Conservation (phyloP, 2,329 filamentous ascomycete species). For the Fusarium xylarioides region DNA sequence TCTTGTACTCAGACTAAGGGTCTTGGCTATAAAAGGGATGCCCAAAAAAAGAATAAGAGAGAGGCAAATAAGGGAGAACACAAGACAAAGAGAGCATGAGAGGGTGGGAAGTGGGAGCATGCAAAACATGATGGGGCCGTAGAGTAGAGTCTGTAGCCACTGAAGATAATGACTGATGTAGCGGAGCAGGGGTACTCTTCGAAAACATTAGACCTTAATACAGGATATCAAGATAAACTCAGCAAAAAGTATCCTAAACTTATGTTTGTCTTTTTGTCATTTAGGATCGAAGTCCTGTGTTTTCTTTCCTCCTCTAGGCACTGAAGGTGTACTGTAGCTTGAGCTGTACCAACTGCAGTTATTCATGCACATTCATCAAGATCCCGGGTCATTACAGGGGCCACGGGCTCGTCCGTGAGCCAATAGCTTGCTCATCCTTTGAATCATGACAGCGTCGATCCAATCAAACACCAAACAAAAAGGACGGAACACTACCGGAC, state of each 20-base stretch:
- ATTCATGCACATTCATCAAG: constrained; percentile 16
- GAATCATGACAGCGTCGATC: neutral
- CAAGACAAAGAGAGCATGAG: neutral
- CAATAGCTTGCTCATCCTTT: constrained; percentile 18
- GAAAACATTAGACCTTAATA: too few species aligned
- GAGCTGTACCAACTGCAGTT: neutral
- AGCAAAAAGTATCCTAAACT: too few species aligned
- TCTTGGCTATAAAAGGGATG: constrained; percentile 16
- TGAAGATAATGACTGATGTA: constrained; percentile 9
- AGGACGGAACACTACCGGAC: constrained; percentile 20
- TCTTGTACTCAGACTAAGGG: constrained; percentile 7
- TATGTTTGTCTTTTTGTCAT: too few species aligned
- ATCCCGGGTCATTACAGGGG: constrained; percentile 17
- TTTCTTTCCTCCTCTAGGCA: neutral
- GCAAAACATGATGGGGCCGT: constrained; percentile 4
- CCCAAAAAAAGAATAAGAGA: neutral
- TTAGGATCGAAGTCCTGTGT: too few species aligned
- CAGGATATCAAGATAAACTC: too few species aligned
- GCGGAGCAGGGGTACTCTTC: neutral
- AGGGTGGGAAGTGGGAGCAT: constrained; percentile 19
- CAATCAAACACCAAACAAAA: constrained; percentile 31
- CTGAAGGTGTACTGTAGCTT: neutral
- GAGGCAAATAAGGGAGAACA: neutral
- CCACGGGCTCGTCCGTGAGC: constrained; percentile 17
- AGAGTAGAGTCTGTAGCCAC: neutral